A percentile compares a stretch with the other conserved stretches of the same genome.
Conservation (phyloP, 768 basidiomycete species). For the Amanita fuliginea region DNA sequence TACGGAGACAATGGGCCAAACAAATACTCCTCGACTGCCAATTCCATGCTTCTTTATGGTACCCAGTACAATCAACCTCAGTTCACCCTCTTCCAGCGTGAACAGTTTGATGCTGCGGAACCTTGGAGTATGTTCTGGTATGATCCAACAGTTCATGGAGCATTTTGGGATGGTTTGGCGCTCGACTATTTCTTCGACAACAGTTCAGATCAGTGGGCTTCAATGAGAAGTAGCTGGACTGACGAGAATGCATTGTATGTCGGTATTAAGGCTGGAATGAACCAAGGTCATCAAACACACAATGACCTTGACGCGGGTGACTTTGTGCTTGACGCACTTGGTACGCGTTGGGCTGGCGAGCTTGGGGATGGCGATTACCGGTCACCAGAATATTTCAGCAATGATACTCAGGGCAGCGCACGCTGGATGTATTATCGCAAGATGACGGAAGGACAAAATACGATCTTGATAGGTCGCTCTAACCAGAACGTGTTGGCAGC, state of each 20-base stretch:
- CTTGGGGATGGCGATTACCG: slow-evolving; percentile 81
- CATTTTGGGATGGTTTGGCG: slow-evolving; percentile 82
- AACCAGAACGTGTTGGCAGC: slow-evolving; percentile 76
- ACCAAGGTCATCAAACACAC: slow-evolving; percentile 84
- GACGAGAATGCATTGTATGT: slow-evolving; percentile 74
- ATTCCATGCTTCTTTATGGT: slow-evolving; percentile 74
- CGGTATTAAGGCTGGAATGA: slow-evolving; percentile 79
- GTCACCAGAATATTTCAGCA: slow-evolving; percentile 66
- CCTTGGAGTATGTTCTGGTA: slow-evolving; percentile 94
- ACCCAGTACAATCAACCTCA: slow-evolving; percentile 54
- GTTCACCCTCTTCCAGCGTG: slow-evolving; percentile 87
- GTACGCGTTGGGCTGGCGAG: slow-evolving; percentile 91
- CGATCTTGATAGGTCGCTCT: slow-evolving; percentile 56
- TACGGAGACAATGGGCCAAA: slow-evolving; percentile 86
- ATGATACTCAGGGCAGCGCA: slow-evolving; percentile 51
- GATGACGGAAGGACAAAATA: slow-evolving; percentile 96
- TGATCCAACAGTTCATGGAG: slow-evolving; percentile 68
- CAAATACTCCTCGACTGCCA: slow-evolving; percentile 93
- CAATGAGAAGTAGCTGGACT: slow-evolving; percentile 92
- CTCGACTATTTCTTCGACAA: slow-evolving; percentile 81
- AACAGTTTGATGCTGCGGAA: slow-evolving; percentile 71
- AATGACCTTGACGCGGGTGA: slow-evolving; percentile 92
- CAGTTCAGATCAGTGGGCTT: slow-evolving; percentile 69
- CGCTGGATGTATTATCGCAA: slow-evolving; percentile 96
- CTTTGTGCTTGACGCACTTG: slow-evolving; percentile 91